These are phyloP conservation scores for Schizochytrium sp. DNA, from an alignment of 108 stramenopile genomes.

Conservation along the genomic window DNA sequence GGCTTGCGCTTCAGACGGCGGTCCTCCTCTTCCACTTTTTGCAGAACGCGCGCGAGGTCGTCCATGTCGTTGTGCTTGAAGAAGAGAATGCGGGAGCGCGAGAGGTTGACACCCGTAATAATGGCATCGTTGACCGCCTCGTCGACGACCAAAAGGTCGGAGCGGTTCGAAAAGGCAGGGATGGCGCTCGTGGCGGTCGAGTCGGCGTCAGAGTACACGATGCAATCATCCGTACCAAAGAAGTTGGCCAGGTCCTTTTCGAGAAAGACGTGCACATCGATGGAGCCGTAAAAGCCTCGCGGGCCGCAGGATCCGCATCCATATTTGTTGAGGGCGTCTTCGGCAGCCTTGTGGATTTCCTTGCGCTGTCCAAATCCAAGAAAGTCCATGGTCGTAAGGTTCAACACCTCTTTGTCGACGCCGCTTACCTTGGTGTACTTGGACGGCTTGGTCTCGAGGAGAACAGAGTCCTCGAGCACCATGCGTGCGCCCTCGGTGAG, in stretches of 20 bases:
- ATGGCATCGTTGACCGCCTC: constrained; percentile 82
- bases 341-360: constrained; percentile 54
- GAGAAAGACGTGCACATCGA: constrained; percentile 78
- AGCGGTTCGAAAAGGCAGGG: constrained; percentile 94
- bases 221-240: constrained; percentile 74
- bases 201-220: constrained; percentile 92
- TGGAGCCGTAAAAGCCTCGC: constrained; percentile 99
- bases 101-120: constrained; percentile 73
- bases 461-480: constrained; percentile 21
- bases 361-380: constrained; percentile 29
- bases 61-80: constrained; percentile 94
- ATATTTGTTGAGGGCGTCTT: constrained; percentile 61
- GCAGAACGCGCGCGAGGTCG: constrained; percentile 80
- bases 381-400: constrained; percentile 62
- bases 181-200: constrained; percentile 51
- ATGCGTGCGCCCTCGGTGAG: neutral
- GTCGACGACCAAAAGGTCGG: constrained; percentile 85
- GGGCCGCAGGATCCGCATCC: constrained; percentile 96
- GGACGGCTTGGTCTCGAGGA: constrained; percentile 19
- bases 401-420: constrained; percentile 47
- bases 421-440: constrained; percentile 17
- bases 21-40: constrained; percentile 63
- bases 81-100: constrained; percentile 73
- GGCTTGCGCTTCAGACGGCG: constrained; percentile 50
- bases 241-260: constrained; percentile 74